Evolutionary conservation across 176 grass and related monocot species (phyloP).

Genomic region (Urochloa ruziziensis): DNA sequence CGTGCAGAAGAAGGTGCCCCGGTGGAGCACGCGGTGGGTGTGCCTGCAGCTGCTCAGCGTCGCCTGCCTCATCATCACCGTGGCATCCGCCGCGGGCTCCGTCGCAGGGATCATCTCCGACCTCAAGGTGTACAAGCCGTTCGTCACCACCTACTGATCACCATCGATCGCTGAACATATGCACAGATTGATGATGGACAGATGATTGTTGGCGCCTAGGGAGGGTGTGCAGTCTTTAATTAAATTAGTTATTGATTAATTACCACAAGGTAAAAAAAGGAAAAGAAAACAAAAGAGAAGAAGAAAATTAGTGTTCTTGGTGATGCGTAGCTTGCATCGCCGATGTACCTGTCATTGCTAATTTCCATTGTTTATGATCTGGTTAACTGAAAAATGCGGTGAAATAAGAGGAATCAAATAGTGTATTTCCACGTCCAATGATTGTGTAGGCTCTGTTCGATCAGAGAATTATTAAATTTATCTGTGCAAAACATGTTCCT

Average conservation of each 20-base stretch:
- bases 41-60: conserved; percentile 92
- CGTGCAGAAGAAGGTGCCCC: conserved; percentile 74
- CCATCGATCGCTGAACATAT: not conserved
- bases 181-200: too few relatives aligned
- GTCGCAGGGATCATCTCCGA: conserved; percentile 78
- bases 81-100: conserved; percentile 78
- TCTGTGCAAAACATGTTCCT: not conserved
- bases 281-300: not conserved
- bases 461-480: not conserved
- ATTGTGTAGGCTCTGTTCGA: not conserved
- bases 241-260: conserved; percentile 3
- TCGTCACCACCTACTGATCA: conserved; percentile 49
- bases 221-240: conserved; percentile 13
- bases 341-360: conserved; percentile 23
- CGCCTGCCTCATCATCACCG: conserved; percentile 69
- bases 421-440: not conserved
- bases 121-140: conserved; percentile 83
- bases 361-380: conserved; percentile 39
- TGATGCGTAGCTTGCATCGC: conserved; percentile 17
- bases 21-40: conserved; percentile 82
- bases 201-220: conserved; percentile 12
- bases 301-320: not conserved
- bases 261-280: not conserved
- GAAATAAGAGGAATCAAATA: not conserved
- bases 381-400: conserved; percentile 20